phyloP scores from a whole-genome alignment of 1,284 basidiomycete species.

The Psilocybe mexicana region DNA sequence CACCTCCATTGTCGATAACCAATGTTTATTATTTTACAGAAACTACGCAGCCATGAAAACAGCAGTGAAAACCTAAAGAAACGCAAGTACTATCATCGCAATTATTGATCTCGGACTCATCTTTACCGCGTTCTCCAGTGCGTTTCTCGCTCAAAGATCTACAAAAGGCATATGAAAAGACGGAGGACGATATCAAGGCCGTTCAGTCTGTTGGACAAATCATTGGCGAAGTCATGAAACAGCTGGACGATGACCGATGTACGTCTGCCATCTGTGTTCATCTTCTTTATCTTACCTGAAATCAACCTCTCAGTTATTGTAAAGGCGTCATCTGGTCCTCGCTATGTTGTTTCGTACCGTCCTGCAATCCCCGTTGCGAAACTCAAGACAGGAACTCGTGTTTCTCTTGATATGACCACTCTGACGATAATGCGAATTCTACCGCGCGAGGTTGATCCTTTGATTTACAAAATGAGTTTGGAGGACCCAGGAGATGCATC shows the following conservation, averaged over 20 bases:
- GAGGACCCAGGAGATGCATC: conserved; percentile 96
- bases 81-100: conserved; percentile 51
- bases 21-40: conserved; percentile 49
- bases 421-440: conserved; percentile 98
- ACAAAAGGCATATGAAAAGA: conserved; percentile 91
- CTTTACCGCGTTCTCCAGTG: conserved; percentile 42
- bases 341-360: conserved; percentile 98
- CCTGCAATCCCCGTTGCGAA: conserved; percentile 91
- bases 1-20: neutral
- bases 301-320: conserved; percentile 79
- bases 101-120: neutral
- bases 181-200: conserved; percentile 99
- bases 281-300: conserved; percentile 6
- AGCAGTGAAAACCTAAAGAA: conserved; percentile 86
- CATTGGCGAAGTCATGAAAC: conserved; percentile 98
- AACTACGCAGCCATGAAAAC: conserved; percentile 86
- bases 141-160: conserved; percentile 86
- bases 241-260: conserved; percentile 98
- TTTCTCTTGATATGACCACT: conserved; percentile 99
- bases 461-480: conserved; percentile 99
- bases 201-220: conserved; percentile 99
- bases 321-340: conserved; percentile 97
- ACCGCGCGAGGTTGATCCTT: conserved; percentile 95
- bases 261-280: conserved; percentile 32
- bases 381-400: conserved; percentile 92